Conservation (phyloP, 352 stramenopile species). For the Discostella stelligera region DNA sequence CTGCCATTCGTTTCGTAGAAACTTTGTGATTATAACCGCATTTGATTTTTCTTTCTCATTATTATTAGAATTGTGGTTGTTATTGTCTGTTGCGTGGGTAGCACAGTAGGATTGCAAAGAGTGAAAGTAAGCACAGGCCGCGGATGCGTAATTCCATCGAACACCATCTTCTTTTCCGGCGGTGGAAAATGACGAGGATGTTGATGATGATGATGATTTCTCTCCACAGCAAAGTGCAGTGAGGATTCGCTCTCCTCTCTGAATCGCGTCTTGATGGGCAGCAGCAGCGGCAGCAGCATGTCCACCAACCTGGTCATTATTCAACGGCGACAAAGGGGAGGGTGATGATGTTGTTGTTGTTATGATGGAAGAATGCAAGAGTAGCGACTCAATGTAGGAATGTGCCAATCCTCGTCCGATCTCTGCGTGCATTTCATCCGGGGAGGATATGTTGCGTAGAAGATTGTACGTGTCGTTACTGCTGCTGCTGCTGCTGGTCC, state of each 20-base stretch:
- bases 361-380: background rate
- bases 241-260: conserved; percentile 27
- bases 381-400: conserved; percentile 24
- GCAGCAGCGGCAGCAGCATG: background rate
- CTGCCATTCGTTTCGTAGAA: conserved; percentile 32
- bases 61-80: too few species aligned
- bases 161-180: background rate
- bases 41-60: background rate
- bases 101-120: conserved; percentile 3
- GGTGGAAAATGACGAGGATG: background rate
- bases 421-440: conserved; percentile 42
- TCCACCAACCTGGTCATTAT: background rate
- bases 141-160: conserved; percentile 37
- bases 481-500: background rate
- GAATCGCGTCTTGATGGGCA: background rate
- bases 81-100: background rate
- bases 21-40: background rate
- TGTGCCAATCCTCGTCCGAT: conserved; percentile 30
- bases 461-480: conserved; percentile 1
- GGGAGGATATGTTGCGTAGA: conserved; percentile 29
- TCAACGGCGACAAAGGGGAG: too few species aligned
- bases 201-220: background rate
- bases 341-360: background rate
- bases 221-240: conserved; percentile 28
- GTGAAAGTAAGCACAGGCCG: conserved; percentile 38